Evolutionary conservation across 2,329 filamentous ascomycete genomes (phyloP), one percentile per base, ranked within the genome.

Genomic region (Arthrobotrys sinensis): DNA sequence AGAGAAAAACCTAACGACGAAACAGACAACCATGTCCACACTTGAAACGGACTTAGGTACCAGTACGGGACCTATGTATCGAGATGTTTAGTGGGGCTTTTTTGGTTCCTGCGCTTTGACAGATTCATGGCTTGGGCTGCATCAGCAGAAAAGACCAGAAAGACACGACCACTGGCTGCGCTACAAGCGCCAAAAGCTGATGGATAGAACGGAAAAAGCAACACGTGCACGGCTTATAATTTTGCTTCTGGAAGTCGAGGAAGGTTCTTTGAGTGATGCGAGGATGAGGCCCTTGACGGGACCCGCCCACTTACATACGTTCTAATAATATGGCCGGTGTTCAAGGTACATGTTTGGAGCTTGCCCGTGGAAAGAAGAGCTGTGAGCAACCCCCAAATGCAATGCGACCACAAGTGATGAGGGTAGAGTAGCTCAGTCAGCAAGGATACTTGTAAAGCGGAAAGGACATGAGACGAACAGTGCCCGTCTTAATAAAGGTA

Each of bases 81-180:
- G 72, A 69, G 72, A 68, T 76, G 48, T 34, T 48, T 38, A 48
- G 72, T 76, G 72, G 72, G 72, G 72, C 72, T 57, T 53, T 75
- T 72, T 69, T 76, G 64, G 70, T 81, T 80, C 77, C 79, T 81
- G 80, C 79, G 73, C 73, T 77, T 71, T 77, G 73, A 77, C 73
- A 60, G 52, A 50, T 66, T 63, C 46, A 68, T 60, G 73, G 66
- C 73, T 77, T 57, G 66, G 66, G 66, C 66, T 69, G 65, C 73
- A 70, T 68, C 66, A 71, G 62, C 64, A 70, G 65, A 76, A 65
- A 63, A 70, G 45, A 19, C 50, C 50, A 55, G 53, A 52, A 34
- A 53, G n/a, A 43, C 48, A 34, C 63, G 48, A 24, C 60, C 57
- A 76, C 72, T 65, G 63, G 65, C 65, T 70, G 72, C 66, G 73